A percentile compares a stretch with the other conserved stretches of the same genome.
Conservation (phyloP, 768 basidiomycete species). For the Mycena olivaceomarginata region DNA sequence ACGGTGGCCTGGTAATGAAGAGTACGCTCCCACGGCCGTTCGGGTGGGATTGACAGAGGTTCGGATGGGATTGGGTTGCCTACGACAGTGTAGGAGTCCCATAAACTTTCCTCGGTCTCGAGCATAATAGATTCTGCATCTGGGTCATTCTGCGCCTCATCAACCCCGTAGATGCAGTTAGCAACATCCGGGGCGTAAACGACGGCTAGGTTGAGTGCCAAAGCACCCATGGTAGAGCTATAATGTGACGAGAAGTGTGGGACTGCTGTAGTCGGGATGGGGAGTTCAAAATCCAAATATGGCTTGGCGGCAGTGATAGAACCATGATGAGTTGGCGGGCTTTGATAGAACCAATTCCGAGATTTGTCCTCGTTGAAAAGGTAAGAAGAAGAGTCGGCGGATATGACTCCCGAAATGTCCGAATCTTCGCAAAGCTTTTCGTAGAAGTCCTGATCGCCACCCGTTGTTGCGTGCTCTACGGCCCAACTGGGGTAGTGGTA, state of each 20-base stretch:
- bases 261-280: neutral
- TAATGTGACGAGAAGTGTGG: conserved; percentile 26
- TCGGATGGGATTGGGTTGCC: neutral
- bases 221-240: neutral
- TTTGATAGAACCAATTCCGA: neutral
- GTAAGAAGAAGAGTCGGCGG: neutral
- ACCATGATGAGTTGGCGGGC: neutral
- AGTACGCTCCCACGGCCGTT: neutral
- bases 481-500: neutral
- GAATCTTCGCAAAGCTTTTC: neutral
- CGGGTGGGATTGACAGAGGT: neutral
- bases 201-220: neutral
- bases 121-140: neutral
- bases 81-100: conserved; percentile 27
- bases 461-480: neutral
- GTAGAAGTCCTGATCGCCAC: conserved; percentile 2
- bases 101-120: neutral
- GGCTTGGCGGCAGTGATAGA: neutral
- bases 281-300: conserved; percentile 21
- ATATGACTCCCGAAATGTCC: neutral
- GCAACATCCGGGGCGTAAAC: conserved; percentile 1
- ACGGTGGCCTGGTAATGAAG: neutral
- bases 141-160: neutral
- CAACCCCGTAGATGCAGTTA: neutral
- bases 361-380: neutral